phyloP scores from a whole-genome alignment of 768 basidiomycete species.

The Lactarius trivialis region DNA sequence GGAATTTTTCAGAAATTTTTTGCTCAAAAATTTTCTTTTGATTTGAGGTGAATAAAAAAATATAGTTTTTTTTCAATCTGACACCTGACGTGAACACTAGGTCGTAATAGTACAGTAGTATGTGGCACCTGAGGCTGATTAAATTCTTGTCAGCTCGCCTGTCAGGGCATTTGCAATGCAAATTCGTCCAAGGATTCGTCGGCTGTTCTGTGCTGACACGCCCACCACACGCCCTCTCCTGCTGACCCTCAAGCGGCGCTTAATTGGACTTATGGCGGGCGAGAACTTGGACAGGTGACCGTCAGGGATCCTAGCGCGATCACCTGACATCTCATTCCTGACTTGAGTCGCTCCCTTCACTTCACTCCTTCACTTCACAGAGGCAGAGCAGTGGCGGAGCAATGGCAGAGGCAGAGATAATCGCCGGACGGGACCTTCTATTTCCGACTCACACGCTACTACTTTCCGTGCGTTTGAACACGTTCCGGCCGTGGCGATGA shows the following conservation, averaged over 20 bases:
- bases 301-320: background rate
- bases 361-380: too few species aligned
- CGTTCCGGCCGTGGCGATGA: background rate
- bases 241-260: background rate
- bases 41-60: too few species aligned
- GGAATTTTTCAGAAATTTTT: too few species aligned
- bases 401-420: background rate
- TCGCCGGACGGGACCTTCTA: background rate
- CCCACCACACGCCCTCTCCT: background rate
- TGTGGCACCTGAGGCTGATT: too few species aligned
- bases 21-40: too few species aligned
- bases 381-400: too few species aligned
- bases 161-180: background rate
- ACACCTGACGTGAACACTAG: too few species aligned
- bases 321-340: background rate
- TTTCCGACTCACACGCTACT: background rate
- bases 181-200: too few species aligned
- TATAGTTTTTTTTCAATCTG: too few species aligned
- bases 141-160: background rate
- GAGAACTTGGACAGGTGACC: background rate
- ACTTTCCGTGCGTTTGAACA: background rate
- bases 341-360: background rate
- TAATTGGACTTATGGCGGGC: background rate
- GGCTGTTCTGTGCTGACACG: background rate
- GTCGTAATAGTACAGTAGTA: too few species aligned